Evolutionary conservation across 2,329 filamentous ascomycete species (phyloP), one percentile per base, ranked within the genome.

Genomic region (Escovopsis sp.): DNA sequence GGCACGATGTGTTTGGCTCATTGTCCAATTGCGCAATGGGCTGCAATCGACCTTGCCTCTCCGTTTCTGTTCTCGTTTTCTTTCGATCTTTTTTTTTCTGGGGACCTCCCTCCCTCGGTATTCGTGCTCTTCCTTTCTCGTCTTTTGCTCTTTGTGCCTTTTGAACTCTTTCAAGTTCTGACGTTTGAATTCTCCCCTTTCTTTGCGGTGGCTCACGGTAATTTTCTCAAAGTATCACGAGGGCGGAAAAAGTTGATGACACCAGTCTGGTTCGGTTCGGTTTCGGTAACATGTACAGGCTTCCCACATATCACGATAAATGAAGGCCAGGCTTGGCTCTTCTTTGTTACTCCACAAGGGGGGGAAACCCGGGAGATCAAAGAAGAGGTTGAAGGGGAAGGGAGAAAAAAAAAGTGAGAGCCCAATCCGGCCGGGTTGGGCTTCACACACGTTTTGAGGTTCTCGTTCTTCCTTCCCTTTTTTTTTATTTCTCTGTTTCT

Each of bases 251-350:
- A 32, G 35, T 37, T 27, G 36, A 33, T 41, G 35, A 44, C 40
- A 39, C 38, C 37, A 42, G 45, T 48, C 51, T 50, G 41, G 9
- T 27, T 27, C 9, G 25, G 25, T 27, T 27, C 9, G 25, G 25
- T 27, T 27, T 27, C 25, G 25, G 49, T 50, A 48, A 44, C 49
- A 52, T 56, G 51, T 56, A 54, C 51, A 56, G 45, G 48, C 43
- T 43, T 35, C 35, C 51, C 25, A 27, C 25, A 52, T 49, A 46
- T 51, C 48, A 54, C 47, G 53, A 58, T 53, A 55, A 45, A 51
- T 43, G 46, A 46, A 52, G 49, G 40, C 36, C 41, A 29, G 40
- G 24, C 40, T 41, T 37, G 29, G 20, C 29, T 35, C 34, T 35
- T 35, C 20, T 14, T 35, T 16, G 13, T 27, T 27, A n/a, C n/a